These are phyloP conservation scores for Puccinia polysora DNA, from an alignment of 1,284 basidiomycete genomes.

Conservation along the genomic window DNA sequence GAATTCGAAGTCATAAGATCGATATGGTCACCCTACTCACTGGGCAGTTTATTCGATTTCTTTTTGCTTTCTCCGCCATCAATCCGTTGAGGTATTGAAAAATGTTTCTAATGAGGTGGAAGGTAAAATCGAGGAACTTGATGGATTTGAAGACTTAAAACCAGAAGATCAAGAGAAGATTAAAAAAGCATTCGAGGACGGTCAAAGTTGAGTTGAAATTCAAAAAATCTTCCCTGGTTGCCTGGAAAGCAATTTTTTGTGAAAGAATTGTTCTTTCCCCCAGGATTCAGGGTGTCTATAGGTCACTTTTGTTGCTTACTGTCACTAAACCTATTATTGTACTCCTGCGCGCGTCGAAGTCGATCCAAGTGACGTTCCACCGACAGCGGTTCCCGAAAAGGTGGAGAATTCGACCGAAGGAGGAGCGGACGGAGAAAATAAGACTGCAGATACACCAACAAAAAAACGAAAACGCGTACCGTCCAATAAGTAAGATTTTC, in stretches of 20 bases:
- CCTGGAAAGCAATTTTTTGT: background rate
- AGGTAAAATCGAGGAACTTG: conserved; percentile 24
- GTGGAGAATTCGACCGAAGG: background rate
- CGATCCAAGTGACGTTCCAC: conserved; percentile 31
- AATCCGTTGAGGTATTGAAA: conserved; percentile 8
- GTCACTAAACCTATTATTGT: no score
- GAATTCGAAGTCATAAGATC: background rate
- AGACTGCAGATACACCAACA: background rate
- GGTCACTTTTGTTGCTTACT: no score
- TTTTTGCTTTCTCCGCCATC: background rate
- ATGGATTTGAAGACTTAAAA: conserved; percentile 39
- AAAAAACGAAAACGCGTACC: conserved; percentile 18
- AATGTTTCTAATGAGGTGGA: conserved; percentile 21
- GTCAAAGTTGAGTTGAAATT: conserved; percentile 20
- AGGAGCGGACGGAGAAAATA: background rate
- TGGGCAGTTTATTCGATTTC: background rate
- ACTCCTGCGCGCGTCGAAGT: conserved; percentile 11
- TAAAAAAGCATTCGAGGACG: conserved; percentile 27
- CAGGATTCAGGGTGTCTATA: no score
- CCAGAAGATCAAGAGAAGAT: conserved; percentile 29
- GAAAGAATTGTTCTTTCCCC: no score
- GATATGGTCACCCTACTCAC: background rate
- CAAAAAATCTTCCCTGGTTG: background rate
- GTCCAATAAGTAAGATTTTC: background rate
- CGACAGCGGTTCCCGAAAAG: conserved; percentile 11